Conservation (phyloP, 139 green algal species). For the Coccomyxa sp. region DNA sequence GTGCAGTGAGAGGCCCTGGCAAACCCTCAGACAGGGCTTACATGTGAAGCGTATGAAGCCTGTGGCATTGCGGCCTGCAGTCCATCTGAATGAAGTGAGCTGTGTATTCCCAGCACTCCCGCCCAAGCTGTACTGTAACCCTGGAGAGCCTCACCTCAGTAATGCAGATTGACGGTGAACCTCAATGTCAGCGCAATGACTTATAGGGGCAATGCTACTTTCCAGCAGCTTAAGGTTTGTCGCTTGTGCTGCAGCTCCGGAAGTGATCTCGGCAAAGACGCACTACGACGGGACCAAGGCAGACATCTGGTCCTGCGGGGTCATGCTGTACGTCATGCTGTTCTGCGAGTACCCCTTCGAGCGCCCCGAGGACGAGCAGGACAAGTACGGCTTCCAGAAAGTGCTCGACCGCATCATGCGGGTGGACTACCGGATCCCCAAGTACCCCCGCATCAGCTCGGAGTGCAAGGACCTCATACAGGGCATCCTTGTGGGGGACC, state of each 20-base stretch:
- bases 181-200: too few relatives aligned
- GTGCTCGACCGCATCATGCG: constrained; percentile 45
- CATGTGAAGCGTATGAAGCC: too few relatives aligned
- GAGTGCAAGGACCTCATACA: constrained; percentile 44
- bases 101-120: neutral
- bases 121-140: neutral
- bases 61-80: too few relatives aligned
- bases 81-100: too few relatives aligned
- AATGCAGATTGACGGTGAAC: neutral
- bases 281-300: constrained; percentile 51
- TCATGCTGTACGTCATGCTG: constrained; percentile 89
- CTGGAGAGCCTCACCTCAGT: neutral
- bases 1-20: too few relatives aligned
- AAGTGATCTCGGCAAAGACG: constrained; percentile 48
- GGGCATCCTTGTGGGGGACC: constrained; percentile 26
- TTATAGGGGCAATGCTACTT: too few relatives aligned
- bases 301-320: constrained; percentile 52
- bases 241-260: constrained; percentile 32
- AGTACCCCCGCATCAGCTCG: constrained; percentile 20
- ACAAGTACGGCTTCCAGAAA: constrained; percentile 9
- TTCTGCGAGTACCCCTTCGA: constrained; percentile 68
- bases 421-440: constrained; percentile 50
- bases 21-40: too few relatives aligned
- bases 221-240: too few relatives aligned
- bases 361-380: constrained; percentile 26